These are phyloP conservation scores for Zea luxurians DNA, from an alignment of 176 grass and related monocot genomes.

Conservation along the genomic window DNA sequence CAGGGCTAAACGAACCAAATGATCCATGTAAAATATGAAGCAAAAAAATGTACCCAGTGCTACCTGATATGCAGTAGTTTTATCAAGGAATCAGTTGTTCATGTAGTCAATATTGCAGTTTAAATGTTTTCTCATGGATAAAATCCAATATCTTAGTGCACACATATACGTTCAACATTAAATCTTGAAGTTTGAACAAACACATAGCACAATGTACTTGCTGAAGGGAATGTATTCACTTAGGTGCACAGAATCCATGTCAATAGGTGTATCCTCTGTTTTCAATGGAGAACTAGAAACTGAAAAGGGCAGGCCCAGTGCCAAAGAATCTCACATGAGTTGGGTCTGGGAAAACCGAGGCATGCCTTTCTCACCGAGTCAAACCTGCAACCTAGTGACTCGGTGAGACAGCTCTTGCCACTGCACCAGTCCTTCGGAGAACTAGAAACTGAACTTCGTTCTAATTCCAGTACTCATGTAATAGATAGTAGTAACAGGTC, in stretches of 20 bases:
- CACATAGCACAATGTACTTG: background rate
- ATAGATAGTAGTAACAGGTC: background rate
- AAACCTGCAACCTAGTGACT: no score
- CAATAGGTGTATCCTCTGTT: background rate
- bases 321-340: no score
- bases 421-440: no score
- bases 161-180: background rate
- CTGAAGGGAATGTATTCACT: background rate
- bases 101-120: background rate
- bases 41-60: background rate
- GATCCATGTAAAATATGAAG: background rate
- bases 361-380: no score
- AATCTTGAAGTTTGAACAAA: background rate
- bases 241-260: background rate
- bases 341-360: no score
- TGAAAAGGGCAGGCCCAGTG: no score
- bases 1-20: background rate
- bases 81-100: background rate
- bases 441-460: background rate
- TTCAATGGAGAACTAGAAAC: background rate
- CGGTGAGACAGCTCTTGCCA: no score
- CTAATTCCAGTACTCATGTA: background rate
- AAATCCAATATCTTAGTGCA: background rate
- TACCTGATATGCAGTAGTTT: constrained; percentile 1
- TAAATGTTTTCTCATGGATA: background rate